A percentile compares a stretch with the other conserved stretches of the same genome.
Evolutionary conservation across 2,329 filamentous ascomycete species (phyloP).

Genomic region (Chaetoscypha palmicola): DNA sequence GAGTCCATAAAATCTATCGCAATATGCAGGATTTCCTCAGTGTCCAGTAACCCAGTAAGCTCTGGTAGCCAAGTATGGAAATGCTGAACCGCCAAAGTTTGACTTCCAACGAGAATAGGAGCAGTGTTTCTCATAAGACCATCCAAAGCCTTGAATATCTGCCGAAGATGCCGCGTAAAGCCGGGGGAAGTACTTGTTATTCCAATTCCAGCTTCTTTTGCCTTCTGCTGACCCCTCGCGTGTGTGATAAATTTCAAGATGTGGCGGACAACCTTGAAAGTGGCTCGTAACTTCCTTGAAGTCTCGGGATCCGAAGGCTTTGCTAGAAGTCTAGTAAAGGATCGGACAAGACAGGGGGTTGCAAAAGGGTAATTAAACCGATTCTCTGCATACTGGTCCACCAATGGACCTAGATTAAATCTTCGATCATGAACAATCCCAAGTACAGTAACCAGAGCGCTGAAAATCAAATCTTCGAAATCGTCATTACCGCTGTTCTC

Average conservation of each 20-base stretch:
- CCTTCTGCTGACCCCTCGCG: slow-evolving; percentile 75
- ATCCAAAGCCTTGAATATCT: slow-evolving; percentile 85
- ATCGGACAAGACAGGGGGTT: slow-evolving; percentile 78
- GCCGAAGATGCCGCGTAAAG: slow-evolving; percentile 77
- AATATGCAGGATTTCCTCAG: slow-evolving; percentile 82
- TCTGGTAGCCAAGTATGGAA: slow-evolving; percentile 98
- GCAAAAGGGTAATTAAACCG: slow-evolving; percentile 92
- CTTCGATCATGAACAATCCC: slow-evolving; percentile 91
- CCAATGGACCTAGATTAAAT: slow-evolving; percentile 83
- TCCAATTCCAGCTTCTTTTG: slow-evolving; percentile 81
- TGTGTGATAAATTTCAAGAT: slow-evolving; percentile 93
- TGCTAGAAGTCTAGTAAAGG: slow-evolving; percentile 75
- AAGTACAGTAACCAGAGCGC: slow-evolving; percentile 78
- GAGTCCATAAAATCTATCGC: slow-evolving; percentile 92
- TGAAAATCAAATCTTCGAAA: slow-evolving; percentile 88
- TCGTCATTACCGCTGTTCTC: slow-evolving; percentile 88
- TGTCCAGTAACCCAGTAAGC: slow-evolving; percentile 65
- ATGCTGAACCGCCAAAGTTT: slow-evolving; percentile 91
- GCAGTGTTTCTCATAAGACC: slow-evolving; percentile 81
- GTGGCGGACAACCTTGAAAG: slow-evolving; percentile 90
- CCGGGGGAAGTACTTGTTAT: slow-evolving; percentile 65
- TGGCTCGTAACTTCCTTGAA: slow-evolving; percentile 77
- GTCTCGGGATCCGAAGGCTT: slow-evolving; percentile 78
- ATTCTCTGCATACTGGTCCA: slow-evolving; percentile 83
- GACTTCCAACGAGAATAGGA: slow-evolving; percentile 82